These are phyloP conservation scores for Euphorbia pulcherrima DNA, from an alignment of 345 rosid genomes.

Conservation along the genomic window DNA sequence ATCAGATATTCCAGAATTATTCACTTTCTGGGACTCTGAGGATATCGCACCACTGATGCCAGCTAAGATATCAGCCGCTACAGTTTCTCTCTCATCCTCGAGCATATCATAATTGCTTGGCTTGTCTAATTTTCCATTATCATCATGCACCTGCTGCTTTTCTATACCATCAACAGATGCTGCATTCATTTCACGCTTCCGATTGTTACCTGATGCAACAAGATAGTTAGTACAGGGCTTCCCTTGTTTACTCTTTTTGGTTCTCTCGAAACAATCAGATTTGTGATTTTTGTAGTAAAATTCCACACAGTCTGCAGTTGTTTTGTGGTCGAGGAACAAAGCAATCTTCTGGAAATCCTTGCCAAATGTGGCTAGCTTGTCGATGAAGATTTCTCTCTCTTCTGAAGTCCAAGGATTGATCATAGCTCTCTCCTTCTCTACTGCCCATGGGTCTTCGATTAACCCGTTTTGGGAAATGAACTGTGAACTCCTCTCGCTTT, in stretches of 20 bases:
- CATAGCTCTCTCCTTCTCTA: slow-evolving; percentile 81
- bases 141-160: slow-evolving; percentile 33
- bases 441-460: slow-evolving; percentile 83
- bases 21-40: slow-evolving; percentile 52
- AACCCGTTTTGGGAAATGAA: slow-evolving; percentile 75
- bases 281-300: slow-evolving; percentile 98
- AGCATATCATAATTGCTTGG: slow-evolving; percentile 45
- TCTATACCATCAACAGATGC: slow-evolving; percentile 54
- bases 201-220: slow-evolving; percentile 59
- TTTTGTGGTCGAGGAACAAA: slow-evolving; percentile 77
- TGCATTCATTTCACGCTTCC: slow-evolving; percentile 65
- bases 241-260: slow-evolving; percentile 65
- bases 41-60: slow-evolving; percentile 75
- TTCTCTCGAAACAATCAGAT: slow-evolving; percentile 78
- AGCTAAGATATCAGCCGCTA: slow-evolving; percentile 79
- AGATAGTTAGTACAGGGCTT: slow-evolving; percentile 56
- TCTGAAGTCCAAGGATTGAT: slow-evolving; percentile 86
- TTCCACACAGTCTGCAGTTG: slow-evolving; percentile 91
- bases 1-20: slow-evolving; percentile 52
- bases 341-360: slow-evolving; percentile 86
- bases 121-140: slow-evolving; percentile 44
- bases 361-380: slow-evolving; percentile 65
- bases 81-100: slow-evolving; percentile 60
- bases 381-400: slow-evolving; percentile 72
- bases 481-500: slow-evolving; percentile 60